These are phyloP conservation scores for Pulveroboletus sp. DNA, from an alignment of 768 basidiomycete genomes.

Conservation along the genomic window DNA sequence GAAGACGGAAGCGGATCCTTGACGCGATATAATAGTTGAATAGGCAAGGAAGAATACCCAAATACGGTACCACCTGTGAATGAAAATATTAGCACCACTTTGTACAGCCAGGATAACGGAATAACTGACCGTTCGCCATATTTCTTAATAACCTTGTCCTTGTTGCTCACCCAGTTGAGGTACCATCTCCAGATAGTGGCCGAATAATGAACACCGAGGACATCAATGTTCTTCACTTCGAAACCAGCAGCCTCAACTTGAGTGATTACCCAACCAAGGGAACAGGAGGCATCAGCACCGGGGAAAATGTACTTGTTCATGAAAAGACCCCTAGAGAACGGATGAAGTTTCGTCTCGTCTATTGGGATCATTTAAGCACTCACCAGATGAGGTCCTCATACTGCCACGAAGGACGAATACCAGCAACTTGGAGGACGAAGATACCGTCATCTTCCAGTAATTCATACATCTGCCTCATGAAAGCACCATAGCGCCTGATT, in stretches of 20 bases:
- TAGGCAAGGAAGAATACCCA: constrained; percentile 98
- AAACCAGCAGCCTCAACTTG: constrained; percentile 90
- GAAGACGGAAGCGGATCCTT: constrained; percentile 91
- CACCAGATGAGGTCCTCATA: constrained; percentile 96
- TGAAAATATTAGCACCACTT: background rate
- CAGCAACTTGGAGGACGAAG: constrained; percentile 97
- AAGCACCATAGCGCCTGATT: constrained; percentile 83
- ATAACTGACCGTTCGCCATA: constrained; percentile 70
- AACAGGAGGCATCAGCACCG: constrained; percentile 94
- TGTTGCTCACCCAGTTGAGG: constrained; percentile 94
- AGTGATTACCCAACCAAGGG: constrained; percentile 90
- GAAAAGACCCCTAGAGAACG: constrained; percentile 71
- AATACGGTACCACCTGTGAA: constrained; percentile 72
- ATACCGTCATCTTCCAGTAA: constrained; percentile 91
- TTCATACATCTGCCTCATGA: constrained; percentile 89
- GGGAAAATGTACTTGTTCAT: constrained; percentile 99
- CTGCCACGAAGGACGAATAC: constrained; percentile 93
- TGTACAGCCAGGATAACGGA: too few relatives aligned
- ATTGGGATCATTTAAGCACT: constrained; percentile 6
- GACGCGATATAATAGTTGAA: constrained; percentile 77
- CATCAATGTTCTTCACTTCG: constrained; percentile 94
- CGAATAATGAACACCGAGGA: constrained; percentile 95
- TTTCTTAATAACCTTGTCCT: constrained; percentile 79
- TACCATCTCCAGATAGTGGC: constrained; percentile 92
- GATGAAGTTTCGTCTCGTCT: background rate